Evolutionary conservation across 1,139 yeast genomes (phyloP), one percentile per base, ranked within the genome.

Genomic region (Scheffersomyces quercinus): DNA sequence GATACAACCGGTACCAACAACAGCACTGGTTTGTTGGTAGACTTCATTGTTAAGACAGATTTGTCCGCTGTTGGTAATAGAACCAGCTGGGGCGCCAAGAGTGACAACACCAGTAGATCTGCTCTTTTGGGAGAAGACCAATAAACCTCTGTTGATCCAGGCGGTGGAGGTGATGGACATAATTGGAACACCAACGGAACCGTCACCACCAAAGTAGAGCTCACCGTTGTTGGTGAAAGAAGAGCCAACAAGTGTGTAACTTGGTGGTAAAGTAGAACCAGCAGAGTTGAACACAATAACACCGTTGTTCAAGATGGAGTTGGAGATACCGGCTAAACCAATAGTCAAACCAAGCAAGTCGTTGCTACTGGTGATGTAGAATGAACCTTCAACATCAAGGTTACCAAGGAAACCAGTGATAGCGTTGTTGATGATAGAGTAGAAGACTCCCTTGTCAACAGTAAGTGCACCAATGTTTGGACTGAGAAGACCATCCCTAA

Each of bases 1-100:
- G 28, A 64, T 45, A 54, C 72, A 67, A 40, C 73, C 72, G 30
- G 46, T 28, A 39, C 72, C 73, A 1, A 29, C 20, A 35, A 67
- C 55, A 13, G 41, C 41, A 20, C 67, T 56, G n/a, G 59, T 42
- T 46, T 65, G 70, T 31, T 48, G 49, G 46, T 60, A 66, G 8
- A 47, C 55, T 33, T 54, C 51, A 41, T 61, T 56, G 33, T 49
- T 47, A 36, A 66, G 54, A 56, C 72, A 67, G 42, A 67, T 64
- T 33, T 60, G 58, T 50, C 70, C 71, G 36, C 53, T 52, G 43
- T 67, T 67, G 24, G 52, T 52, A 32, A 69, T 57, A 14, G 53
- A 39, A 8, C 46, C 43, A 12, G 46, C 43, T 10, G 56, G 39
- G 20, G 52, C 43, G 29, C 70, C 69, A 20, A 64, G 55, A 12